Evolutionary conservation across 2,329 filamentous ascomycete genomes (phyloP).

Genomic region (Trichoderma koningiopsis): DNA sequence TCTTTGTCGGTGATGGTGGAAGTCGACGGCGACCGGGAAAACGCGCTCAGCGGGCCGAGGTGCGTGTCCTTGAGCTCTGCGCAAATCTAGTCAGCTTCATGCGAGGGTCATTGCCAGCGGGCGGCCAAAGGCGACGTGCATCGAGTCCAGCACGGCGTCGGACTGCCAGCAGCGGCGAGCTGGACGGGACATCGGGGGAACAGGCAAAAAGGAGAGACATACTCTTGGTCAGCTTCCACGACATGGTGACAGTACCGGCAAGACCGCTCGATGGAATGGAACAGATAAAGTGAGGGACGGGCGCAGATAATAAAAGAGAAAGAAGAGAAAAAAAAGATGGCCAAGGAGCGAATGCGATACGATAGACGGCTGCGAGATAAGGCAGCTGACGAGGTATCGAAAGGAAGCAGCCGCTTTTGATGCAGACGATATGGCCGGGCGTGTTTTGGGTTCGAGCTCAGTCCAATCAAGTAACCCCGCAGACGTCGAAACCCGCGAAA

Average conservation of each 20-base stretch:
- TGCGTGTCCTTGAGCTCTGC: slow-evolving; percentile 92
- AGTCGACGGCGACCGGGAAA: slow-evolving; percentile 89
- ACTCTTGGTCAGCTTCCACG: slow-evolving; percentile 63
- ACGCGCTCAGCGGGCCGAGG: slow-evolving; percentile 84
- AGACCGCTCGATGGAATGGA: neutral
- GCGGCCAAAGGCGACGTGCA: neutral
- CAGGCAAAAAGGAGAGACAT: slow-evolving; percentile 27
- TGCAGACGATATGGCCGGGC: slow-evolving; percentile 18
- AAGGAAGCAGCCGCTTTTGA: slow-evolving; percentile 21
- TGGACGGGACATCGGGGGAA: neutral
- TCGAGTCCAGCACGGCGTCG: neutral
- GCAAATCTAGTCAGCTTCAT: slow-evolving; percentile 31
- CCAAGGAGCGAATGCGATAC: slow-evolving; percentile 12
- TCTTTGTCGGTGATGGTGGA: slow-evolving; percentile 78
- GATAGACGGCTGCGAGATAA: slow-evolving; percentile 13
- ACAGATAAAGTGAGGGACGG: neutral
- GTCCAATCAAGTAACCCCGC: slow-evolving; percentile 25
- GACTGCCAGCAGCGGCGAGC: neutral
- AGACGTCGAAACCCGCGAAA: slow-evolving; percentile 13
- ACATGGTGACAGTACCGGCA: slow-evolving; percentile 46
- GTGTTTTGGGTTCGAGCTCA: slow-evolving; percentile 18
- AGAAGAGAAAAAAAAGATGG: neutral
- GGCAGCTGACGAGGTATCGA: slow-evolving; percentile 17
- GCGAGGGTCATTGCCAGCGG: neutral
- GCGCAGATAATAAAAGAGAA: slow-evolving; percentile 24